Evolutionary conservation across 441 rosid genomes (phyloP).

Genomic region (Lepidium campestre): DNA sequence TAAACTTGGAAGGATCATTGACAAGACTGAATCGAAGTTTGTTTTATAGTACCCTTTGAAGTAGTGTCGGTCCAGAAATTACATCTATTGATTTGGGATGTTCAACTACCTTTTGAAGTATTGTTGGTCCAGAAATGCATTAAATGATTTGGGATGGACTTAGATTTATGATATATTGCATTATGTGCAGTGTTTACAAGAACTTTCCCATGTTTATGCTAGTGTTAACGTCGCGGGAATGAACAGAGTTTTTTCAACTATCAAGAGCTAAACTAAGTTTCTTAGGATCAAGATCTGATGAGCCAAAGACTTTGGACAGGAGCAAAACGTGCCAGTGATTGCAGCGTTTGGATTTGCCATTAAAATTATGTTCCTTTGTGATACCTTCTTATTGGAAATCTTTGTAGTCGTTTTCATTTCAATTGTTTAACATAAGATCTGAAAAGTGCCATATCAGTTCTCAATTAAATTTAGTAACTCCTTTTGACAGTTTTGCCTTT

Average conservation of each 20-base stretch:
- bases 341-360: slow-evolving; percentile 26
- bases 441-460: slow-evolving; percentile 13
- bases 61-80: neutral
- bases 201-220: slow-evolving; percentile 23
- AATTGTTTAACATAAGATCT: slow-evolving; percentile 9
- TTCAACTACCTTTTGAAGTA: neutral
- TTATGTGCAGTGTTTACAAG: slow-evolving; percentile 24
- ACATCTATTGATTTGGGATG: neutral
- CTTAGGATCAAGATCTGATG: slow-evolving; percentile 19
- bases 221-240: slow-evolving; percentile 11
- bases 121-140: neutral
- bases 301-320: slow-evolving; percentile 15
- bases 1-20: neutral
- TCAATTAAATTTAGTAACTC: neutral
- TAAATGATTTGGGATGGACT: neutral
- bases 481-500: neutral
- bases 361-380: slow-evolving; percentile 6
- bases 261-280: slow-evolving; percentile 21
- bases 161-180: neutral
- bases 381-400: slow-evolving; percentile 14
- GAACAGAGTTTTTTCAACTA: slow-evolving; percentile 20
- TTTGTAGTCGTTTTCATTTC: slow-evolving; percentile 15
- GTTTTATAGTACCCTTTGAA: neutral
- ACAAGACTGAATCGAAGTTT: neutral
- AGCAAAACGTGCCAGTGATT: slow-evolving; percentile 3